Evolutionary conservation across 2,329 filamentous ascomycete species (phyloP), one percentile per base, ranked within the genome.

Genomic region (Claviceps pazoutovae): DNA sequence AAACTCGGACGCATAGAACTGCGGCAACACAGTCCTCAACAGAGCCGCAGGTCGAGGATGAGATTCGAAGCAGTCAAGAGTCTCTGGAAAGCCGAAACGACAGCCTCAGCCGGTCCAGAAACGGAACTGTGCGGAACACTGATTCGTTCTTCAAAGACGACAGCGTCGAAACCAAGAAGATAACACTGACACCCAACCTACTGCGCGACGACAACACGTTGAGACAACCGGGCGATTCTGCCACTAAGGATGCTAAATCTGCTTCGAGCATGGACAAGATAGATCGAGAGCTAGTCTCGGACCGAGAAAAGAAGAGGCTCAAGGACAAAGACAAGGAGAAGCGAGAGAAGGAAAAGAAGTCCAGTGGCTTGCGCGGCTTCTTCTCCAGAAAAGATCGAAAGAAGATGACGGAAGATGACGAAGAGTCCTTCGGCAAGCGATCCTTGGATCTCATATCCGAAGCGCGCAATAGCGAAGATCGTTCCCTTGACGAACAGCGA

Each of bases 61-160:
- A 64, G 16, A 63, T 66, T 56, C 62, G 63, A 41, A 77, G 71
- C 48, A 87, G 82, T 58, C 85, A 88, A 51, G 86, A 91, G 46
- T 76, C 79, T 3, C 76, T 83, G 52, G 78, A 81, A 47, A 69
- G 66, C 46, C 80, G 74, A 55, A 60, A 67, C 52, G 72, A 78
- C 43, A 70, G 71, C 1, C 69, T 71, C 1, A 76, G 75, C 63
- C 80, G 84, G 63, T 89, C 88, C 38, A 81, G 84, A 56, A 94
- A 95, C 59, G 89, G 89, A 43, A 91, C 86, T 21, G 78, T 95
- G 45, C 80, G 91, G 56, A 94, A 94, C 64, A 91, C 88, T 4
- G 91, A 97, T 68, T 95, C 91, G 1, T 96, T 97, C 74, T 96
- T 96, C 74, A 95, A 89, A 67, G 93, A 97, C 62, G 91, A 98